phyloP scores from a whole-genome alignment of 1,139 yeast genomes.

The Pichia sp. region DNA sequence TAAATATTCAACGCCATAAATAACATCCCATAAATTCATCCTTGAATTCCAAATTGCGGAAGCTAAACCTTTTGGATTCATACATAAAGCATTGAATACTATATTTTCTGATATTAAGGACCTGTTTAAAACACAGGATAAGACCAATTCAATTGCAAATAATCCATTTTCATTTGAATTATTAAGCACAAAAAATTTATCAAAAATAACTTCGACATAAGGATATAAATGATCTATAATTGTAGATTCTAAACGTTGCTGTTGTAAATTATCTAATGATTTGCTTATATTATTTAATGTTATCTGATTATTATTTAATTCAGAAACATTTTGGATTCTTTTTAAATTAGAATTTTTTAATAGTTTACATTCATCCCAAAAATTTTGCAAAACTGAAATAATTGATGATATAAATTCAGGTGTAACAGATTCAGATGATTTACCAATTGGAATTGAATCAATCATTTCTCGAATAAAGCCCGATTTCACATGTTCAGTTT shows the following conservation, averaged over 20 bases:
- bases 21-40: slow-evolving; percentile 54
- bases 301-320: slow-evolving; percentile 2
- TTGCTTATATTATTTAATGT: slow-evolving; percentile 6
- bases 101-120: neutral
- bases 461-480: slow-evolving; percentile 7
- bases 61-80: slow-evolving; percentile 8
- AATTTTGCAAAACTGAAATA: slow-evolving; percentile 2
- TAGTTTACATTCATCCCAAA: slow-evolving; percentile 8
- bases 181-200: slow-evolving; percentile 1
- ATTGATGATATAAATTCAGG: neutral
- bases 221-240: slow-evolving; percentile 3
- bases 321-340: neutral
- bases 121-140: slow-evolving; percentile 4
- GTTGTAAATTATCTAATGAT: slow-evolving; percentile 3
- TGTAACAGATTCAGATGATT: slow-evolving; percentile 7
- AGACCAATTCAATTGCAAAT: slow-evolving; percentile 1
- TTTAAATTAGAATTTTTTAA: slow-evolving; percentile 4
- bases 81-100: slow-evolving; percentile 10
- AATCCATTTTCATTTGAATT: neutral
- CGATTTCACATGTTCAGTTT: slow-evolving; percentile 3
- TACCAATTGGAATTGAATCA: slow-evolving; percentile 8
- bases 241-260: neutral
- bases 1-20: slow-evolving; percentile 44
- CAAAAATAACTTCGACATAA: slow-evolving; percentile 4
- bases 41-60: slow-evolving; percentile 28